A percentile compares a stretch with the other conserved stretches of the same genome.
These are phyloP conservation scores for Phytophthora pseudosyringae DNA, from an alignment of 352 stramenopile species.

Conservation along the genomic window DNA sequence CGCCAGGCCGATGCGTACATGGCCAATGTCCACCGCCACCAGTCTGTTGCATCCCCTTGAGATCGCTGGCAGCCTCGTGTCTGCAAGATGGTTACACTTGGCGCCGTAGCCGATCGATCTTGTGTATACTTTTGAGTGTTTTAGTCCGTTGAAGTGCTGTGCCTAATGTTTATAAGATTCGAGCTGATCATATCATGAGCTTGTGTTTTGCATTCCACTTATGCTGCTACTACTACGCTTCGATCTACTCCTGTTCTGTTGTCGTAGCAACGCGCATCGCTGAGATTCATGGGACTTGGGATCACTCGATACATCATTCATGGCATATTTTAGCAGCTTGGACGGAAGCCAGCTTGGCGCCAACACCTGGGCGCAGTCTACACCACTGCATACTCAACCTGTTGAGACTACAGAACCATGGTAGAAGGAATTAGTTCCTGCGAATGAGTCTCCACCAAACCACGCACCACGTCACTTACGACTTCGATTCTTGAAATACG, in stretches of 20 bases:
- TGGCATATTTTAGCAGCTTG: constrained; percentile 21
- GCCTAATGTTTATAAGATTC: constrained; percentile 35
- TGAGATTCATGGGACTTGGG: too few relatives aligned
- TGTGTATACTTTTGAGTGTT: constrained; percentile 22
- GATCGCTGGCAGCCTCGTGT: background rate
- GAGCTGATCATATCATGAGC: constrained; percentile 12
- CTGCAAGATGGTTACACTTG: background rate
- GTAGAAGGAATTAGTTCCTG: background rate
- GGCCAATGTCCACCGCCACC: constrained; percentile 17
- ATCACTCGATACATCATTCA: background rate
- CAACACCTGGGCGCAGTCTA: constrained; percentile 33
- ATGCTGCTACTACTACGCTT: too few relatives aligned
- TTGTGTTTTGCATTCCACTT: background rate
- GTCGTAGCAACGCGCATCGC: too few relatives aligned
- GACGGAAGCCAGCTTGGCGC: constrained; percentile 23
- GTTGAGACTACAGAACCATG: constrained; percentile 28
- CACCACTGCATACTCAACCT: constrained; percentile 47
- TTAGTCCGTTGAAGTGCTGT: constrained; percentile 30
- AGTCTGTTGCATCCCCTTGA: constrained; percentile 10
- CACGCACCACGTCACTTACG: constrained; percentile 24
- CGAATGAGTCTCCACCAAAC: background rate
- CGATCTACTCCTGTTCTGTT: too few relatives aligned
- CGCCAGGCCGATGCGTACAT: constrained; percentile 44
- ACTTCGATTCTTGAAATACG: constrained; percentile 33
- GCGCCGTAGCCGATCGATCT: background rate